Base-by-base conservation (phyloP, 1,284 basidiomycete genomes). In the Prillingera fragicola region DNA sequence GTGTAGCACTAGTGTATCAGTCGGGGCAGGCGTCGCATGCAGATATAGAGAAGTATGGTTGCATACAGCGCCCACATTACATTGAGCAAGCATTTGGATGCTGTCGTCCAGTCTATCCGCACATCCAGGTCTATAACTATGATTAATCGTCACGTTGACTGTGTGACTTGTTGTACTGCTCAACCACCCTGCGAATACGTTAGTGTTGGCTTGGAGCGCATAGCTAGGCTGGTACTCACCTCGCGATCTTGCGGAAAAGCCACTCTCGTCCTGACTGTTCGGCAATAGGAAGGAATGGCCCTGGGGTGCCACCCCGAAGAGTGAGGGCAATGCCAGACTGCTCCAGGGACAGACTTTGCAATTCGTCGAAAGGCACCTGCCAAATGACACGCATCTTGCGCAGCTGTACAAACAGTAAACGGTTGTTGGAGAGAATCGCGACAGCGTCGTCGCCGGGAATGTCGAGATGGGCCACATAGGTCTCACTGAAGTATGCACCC, bases 381-480 rank as follows among this genome's bases (percentile, higher is more conserved):
- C 94, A 98, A 33, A 87, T 83, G 6, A 94, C 79, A 33, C 82
- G 81, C 39, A 98, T 78, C 63, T 80, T 85, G 64, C 82, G 84
- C 15, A 89, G 85, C 75, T 84, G 85, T 63, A 98, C 87, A 17
- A 84, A 85, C 25, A 98, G 68, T 31, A 96, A 79, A 28, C 82
- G 77, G 4, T 80, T 78, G 31, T 82, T 80, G 8, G 90, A 94
- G 50, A 96, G 73, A 32, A 95, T 77, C 23, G 89, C 80, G 7
- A 92, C 83, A 48, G 84, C 84, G 69, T 94, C 89, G 45, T 83
- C 81, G 9, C 83, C 85, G 27, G 83, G 81, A 21, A 85, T 76
- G 66, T 85, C 85, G 47, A 94, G 83, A 63, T 96, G 92, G 7
- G 92, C 91, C 34, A 97, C 85, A 63, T 97, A 98, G 37, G 74